Evolutionary conservation across 768 basidiomycete species (phyloP), one percentile per base, ranked within the genome.

Genomic region (Pisolithus microcarpus): DNA sequence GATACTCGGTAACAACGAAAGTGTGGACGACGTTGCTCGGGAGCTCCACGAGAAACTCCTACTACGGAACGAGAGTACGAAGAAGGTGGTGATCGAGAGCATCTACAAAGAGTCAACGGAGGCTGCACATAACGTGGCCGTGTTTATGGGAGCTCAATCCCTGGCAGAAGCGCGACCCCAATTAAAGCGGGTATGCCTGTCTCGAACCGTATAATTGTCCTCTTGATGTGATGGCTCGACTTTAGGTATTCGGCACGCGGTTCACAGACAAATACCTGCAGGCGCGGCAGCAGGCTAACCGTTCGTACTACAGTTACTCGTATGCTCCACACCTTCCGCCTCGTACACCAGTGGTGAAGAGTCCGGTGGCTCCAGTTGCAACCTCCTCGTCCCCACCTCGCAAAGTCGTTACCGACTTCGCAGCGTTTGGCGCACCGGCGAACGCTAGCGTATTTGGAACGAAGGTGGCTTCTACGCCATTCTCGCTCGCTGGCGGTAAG

Each of bases 221-320:
- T 58, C 38, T 26, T 40, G 26, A 37, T 47, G 24, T 31, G 48
- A 50, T 52, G 31, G 50, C 47, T 53, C 38, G 4, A 24, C 64
- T 30, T 23, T 16, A 96, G 93, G 88, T 96, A 43, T 82, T 85
- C 45, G 91, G 91, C n/a, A 90, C 91, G 38, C 87, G 95, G 3
- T 95, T 97, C 73, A 97, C 95, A 18, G 94, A 98, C 58, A 94
- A 95, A 67, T 98, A 97, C 67, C 78, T 94, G 24, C 80, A 84
- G 58, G 82, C 85, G 30, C 78, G 87, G 44, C 78, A 84, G 60
- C 64, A 78, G 19, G 66, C 79, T 51, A 70, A 75, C 31, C 78
- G 86, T 38, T 72, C 70, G 53, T 59, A 70, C 2, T 78, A 78
- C 56, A 72, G 78, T 16, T 82, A 80, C 54, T 75, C 78, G 30